Evolutionary conservation across 345 rosid species (phyloP).

Genomic region (Pugionium dolabratum): DNA sequence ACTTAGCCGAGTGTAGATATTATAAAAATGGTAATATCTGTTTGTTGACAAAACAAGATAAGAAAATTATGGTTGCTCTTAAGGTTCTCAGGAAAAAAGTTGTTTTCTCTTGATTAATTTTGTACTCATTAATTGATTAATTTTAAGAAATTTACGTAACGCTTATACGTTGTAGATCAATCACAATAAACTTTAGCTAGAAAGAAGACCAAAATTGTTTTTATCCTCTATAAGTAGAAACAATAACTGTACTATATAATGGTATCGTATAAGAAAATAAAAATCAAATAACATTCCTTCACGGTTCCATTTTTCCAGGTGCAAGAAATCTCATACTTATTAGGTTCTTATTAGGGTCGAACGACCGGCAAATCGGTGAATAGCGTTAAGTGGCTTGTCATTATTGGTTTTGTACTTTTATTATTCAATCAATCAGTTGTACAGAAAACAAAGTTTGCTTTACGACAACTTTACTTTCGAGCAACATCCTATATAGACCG

Average conservation of each 20-base stretch:
- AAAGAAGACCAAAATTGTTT: not conserved
- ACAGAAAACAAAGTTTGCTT: slow-evolving; percentile 10
- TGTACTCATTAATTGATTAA: too few species aligned
- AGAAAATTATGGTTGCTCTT: not conserved
- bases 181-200: not conserved
- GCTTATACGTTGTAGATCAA: not conserved
- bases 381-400: not conserved
- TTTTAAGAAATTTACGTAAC: not conserved
- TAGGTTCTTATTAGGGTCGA: not conserved
- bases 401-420: not conserved
- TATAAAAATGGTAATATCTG: not conserved
- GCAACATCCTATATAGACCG: slow-evolving; percentile 16
- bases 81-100: not conserved
- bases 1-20: too few species aligned
- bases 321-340: not conserved
- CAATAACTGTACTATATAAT: too few species aligned
- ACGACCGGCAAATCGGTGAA: not conserved
- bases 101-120: too few species aligned
- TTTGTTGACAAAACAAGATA: not conserved
- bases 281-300: not conserved
- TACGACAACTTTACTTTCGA: slow-evolving; percentile 16
- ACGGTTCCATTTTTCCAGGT: not conserved
- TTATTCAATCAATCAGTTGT: not conserved
- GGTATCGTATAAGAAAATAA: not conserved
- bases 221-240: slow-evolving; percentile 7